Percentiles rank a stretch among this genome's conserved stretches.
Conservation (phyloP, 202 grass and related monocot genomes). For the Alloteropsis angusta region DNA sequence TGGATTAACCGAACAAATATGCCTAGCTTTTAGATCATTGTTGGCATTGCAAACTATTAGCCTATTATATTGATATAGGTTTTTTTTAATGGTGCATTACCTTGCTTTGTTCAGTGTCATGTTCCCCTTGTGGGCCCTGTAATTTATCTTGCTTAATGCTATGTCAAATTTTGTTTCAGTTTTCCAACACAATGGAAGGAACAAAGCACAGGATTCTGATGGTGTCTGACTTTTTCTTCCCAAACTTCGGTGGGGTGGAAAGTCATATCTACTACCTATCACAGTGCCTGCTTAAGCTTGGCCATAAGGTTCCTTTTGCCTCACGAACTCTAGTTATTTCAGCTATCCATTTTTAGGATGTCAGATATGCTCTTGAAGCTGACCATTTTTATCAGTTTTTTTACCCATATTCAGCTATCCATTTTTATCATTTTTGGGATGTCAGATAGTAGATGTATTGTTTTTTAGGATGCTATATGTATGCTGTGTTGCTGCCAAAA, state of each 20-base stretch:
- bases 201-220: constrained; percentile 75
- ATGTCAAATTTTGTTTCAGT: constrained; percentile 7
- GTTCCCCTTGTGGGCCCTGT: background rate
- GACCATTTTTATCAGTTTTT: background rate
- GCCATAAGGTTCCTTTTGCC: constrained; percentile 52
- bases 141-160: background rate
- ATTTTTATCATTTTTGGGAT: too few species aligned
- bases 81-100: background rate
- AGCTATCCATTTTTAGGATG: constrained; percentile 10
- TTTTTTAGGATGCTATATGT: background rate
- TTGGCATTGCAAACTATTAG: background rate
- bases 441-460: background rate
- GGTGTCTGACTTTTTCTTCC: constrained; percentile 97
- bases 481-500: background rate
- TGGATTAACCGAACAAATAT: background rate
- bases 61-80: background rate
- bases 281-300: constrained; percentile 83
- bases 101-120: background rate
- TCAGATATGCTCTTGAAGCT: background rate
- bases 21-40: background rate
- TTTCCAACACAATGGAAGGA: constrained; percentile 35
- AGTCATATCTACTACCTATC: constrained; percentile 96
- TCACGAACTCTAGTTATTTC: background rate
- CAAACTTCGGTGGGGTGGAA: constrained; percentile 91
- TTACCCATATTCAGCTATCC: background rate